phyloP scores from a whole-genome alignment of 345 rosid genomes.

The Combretum micranthum region DNA sequence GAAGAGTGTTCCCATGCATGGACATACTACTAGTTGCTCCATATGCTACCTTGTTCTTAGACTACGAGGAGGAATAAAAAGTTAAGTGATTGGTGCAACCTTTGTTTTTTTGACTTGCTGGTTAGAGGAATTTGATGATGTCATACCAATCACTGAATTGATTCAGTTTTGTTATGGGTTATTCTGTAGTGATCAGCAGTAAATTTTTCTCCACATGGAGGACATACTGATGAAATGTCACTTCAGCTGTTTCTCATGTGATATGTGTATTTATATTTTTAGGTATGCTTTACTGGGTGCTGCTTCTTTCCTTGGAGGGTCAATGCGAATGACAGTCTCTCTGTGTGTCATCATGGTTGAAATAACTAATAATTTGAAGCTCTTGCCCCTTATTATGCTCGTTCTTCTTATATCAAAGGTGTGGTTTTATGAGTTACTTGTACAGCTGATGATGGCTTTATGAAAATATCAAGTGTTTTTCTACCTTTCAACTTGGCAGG shows the following conservation, averaged over 20 bases:
- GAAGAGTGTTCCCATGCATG: too few species aligned
- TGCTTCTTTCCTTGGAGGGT: conserved; percentile 99
- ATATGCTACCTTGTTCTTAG: too few species aligned
- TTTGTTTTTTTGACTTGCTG: too few species aligned
- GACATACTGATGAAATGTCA: not conserved
- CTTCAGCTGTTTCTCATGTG: conserved; percentile 7
- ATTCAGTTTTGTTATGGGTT: too few species aligned
- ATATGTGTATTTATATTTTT: conserved; percentile 13
- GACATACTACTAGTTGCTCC: too few species aligned
- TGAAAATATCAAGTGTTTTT: conserved; percentile 4
- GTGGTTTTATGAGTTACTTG: conserved; percentile 8
- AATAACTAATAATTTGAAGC: conserved; percentile 88
- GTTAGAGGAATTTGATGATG: too few species aligned
- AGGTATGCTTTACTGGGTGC: conserved; percentile 97
- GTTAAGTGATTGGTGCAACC: too few species aligned
- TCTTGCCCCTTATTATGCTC: conserved; percentile 93
- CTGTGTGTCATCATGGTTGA: conserved; percentile 98
- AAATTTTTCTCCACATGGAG: not conserved
- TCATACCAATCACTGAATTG: too few species aligned
- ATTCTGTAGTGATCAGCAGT: too few species aligned
- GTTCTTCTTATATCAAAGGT: conserved; percentile 99
- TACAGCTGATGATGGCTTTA: conserved; percentile 10
- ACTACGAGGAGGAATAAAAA: too few species aligned
- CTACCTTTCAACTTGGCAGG: conserved; percentile 40
- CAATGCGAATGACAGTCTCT: conserved; percentile 98